Evolutionary conservation across 768 basidiomycete genomes (phyloP), one percentile per base, ranked within the genome.

Genomic region (Chlorophyllum brunneum): DNA sequence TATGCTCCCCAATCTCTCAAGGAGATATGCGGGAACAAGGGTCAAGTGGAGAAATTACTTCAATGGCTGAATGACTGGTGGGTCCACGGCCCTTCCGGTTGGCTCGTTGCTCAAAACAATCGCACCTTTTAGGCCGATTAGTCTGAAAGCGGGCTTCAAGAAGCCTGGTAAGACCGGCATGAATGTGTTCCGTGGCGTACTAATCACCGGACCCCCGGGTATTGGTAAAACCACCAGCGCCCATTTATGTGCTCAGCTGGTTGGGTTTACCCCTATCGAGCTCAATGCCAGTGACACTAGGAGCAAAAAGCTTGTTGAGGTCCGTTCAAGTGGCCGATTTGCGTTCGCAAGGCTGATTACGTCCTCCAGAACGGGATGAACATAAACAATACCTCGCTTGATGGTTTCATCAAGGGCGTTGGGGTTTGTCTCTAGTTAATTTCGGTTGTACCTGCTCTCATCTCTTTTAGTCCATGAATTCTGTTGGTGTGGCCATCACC

Each of bases 141-240:
- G 82, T 59, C 65, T 85, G 59, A 88, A 88, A 54, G 73, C 74
- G 0, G 81, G 78, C 1, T 98, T 98, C 71, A 98, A 92, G 70
- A 97, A 95, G 61, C 93, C 93, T 1, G 97, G 97, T 0, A 95
- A 95, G 70, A 83, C 80, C 54, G 91, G 81, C 0, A 88, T 88
- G 86, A 92, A 92, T 59, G 70, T 85, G 5, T 95, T 78, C 67
- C 85, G 93, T 20, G 93, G 92, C 4, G 78, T 98, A 1, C 71
- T 99, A 58, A 86, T 98, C 55, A 91, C 91, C 1, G 97, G 97
- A 0, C 83, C 95, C 1, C 97, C 97, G 13, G 97, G 97, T 6
- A 97, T 98, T 46, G 97, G 95, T 20, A 99, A 98, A 73, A 99
- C 97, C 3, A 97, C 94, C 1, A 87, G 88, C 55, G 97, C 95